phyloP scores from a whole-genome alignment of 2,329 filamentous ascomycete genomes.

The Endothia cerciana region DNA sequence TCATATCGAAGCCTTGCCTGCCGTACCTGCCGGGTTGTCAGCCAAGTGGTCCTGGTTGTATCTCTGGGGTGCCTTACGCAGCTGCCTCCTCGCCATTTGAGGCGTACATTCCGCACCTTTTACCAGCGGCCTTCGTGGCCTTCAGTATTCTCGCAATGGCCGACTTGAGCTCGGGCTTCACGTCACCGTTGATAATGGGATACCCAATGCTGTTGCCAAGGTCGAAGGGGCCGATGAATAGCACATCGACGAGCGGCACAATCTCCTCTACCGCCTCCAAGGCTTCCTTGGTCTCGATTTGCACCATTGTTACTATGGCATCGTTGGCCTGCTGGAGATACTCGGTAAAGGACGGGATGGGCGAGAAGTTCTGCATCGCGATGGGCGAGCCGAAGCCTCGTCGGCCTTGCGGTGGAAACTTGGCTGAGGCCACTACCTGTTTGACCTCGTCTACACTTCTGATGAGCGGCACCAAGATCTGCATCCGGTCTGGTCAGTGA shows the following conservation, averaged over 20 bases:
- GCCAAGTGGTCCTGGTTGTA: not conserved
- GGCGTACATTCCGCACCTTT: constrained; percentile 67
- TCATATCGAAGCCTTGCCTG: constrained; percentile 64
- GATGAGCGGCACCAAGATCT: constrained; percentile 58
- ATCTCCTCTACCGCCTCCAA: constrained; percentile 65
- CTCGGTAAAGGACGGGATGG: constrained; percentile 53
- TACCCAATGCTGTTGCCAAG: constrained; percentile 63
- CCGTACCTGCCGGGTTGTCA: constrained; percentile 44
- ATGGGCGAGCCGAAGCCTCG: constrained; percentile 62
- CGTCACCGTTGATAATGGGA: constrained; percentile 63
- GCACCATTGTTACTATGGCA: constrained; percentile 65
- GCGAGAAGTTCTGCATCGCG: constrained; percentile 52
- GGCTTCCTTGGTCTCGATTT: constrained; percentile 69
- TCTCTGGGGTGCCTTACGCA: constrained; percentile 22
- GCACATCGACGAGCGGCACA: constrained; percentile 64
- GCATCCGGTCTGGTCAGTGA: constrained; percentile 12
- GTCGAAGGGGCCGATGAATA: constrained; percentile 70
- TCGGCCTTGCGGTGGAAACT: constrained; percentile 59
- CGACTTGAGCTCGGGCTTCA: constrained; percentile 60
- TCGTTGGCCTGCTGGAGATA: constrained; percentile 62
- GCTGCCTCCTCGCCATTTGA: constrained; percentile 60
- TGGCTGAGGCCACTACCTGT: constrained; percentile 54
- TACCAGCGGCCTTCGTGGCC: constrained; percentile 64
- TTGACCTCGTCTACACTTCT: constrained; percentile 57
- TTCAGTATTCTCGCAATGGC: constrained; percentile 62